Conservation (phyloP, 1,139 yeast species). For the Taiozyma onychis region DNA sequence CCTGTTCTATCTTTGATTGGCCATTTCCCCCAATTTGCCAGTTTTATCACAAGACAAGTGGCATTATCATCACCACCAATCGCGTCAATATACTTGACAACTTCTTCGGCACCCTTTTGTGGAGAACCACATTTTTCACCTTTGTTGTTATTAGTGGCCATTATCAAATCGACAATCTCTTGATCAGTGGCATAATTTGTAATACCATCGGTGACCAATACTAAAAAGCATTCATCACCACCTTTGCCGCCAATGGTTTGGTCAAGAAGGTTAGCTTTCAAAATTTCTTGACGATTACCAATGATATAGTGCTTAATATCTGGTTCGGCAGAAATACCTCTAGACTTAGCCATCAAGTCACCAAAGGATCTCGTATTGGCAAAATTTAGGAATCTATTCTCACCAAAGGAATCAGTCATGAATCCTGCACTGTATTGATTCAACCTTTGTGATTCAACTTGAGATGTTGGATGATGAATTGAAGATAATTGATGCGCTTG, state of each 20-base stretch:
- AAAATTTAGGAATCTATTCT: conserved; percentile 67
- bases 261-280: conserved; percentile 22
- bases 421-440: conserved; percentile 67
- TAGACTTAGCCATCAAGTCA: conserved; percentile 69
- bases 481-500: conserved; percentile 72
- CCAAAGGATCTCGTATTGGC: conserved; percentile 96
- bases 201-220: conserved; percentile 82
- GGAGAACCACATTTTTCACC: conserved; percentile 54
- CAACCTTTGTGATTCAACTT: conserved; percentile 69
- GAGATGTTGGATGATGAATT: conserved; percentile 84
- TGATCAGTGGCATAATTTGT: conserved; percentile 79
- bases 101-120: conserved; percentile 79
- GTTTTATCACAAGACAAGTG: conserved; percentile 73
- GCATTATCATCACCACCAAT: conserved; percentile 95
- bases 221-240: conserved; percentile 79
- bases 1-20: conserved; percentile 81
- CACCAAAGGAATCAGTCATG: conserved; percentile 90
- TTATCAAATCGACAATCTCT: conserved; percentile 82
- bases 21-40: conserved; percentile 95
- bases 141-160: conserved; percentile 60
- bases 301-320: conserved; percentile 65
- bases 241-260: conserved; percentile 31
- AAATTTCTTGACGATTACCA: conserved; percentile 41
- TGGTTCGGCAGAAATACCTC: conserved; percentile 91
- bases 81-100: conserved; percentile 76